phyloP scores from a whole-genome alignment of 1,284 basidiomycete genomes.

The Leccinum solheimii region DNA sequence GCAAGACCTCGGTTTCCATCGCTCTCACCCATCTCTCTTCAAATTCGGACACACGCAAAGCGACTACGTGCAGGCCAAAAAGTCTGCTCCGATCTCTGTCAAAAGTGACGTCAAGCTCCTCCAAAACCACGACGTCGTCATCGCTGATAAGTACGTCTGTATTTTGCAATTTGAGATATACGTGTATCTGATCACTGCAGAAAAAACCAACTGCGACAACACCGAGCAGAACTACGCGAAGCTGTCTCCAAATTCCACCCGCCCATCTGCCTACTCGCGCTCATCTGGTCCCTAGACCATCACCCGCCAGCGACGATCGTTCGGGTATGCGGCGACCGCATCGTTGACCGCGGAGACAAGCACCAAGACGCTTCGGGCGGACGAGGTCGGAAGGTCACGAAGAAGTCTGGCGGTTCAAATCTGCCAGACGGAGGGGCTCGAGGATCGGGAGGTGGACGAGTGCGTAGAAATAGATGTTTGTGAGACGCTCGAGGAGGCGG shows the following conservation, averaged over 20 bases:
- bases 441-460: slow-evolving; percentile 61
- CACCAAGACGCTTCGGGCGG: slow-evolving; percentile 79
- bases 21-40: slow-evolving; percentile 76
- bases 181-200: slow-evolving; percentile 39
- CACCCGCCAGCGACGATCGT: slow-evolving; percentile 57
- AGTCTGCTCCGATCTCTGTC: slow-evolving; percentile 75
- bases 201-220: slow-evolving; percentile 85
- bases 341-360: slow-evolving; percentile 73
- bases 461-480: slow-evolving; percentile 66
- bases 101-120: slow-evolving; percentile 71
- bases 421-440: slow-evolving; percentile 63
- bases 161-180: not conserved
- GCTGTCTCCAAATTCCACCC: slow-evolving; percentile 44
- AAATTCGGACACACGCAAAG: slow-evolving; percentile 88
- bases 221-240: slow-evolving; percentile 69
- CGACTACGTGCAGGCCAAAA: slow-evolving; percentile 86
- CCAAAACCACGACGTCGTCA: slow-evolving; percentile 71
- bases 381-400: slow-evolving; percentile 55
- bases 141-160: slow-evolving; percentile 78
- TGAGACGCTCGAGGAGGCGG: slow-evolving; percentile 54
- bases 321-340: slow-evolving; percentile 75
- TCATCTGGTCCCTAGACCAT: slow-evolving; percentile 71
- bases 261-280: slow-evolving; percentile 71
- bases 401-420: slow-evolving; percentile 78
- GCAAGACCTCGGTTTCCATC: slow-evolving; percentile 86